Conservation (phyloP, 305 asterid genomes). For the Rubia tinctorum region DNA sequence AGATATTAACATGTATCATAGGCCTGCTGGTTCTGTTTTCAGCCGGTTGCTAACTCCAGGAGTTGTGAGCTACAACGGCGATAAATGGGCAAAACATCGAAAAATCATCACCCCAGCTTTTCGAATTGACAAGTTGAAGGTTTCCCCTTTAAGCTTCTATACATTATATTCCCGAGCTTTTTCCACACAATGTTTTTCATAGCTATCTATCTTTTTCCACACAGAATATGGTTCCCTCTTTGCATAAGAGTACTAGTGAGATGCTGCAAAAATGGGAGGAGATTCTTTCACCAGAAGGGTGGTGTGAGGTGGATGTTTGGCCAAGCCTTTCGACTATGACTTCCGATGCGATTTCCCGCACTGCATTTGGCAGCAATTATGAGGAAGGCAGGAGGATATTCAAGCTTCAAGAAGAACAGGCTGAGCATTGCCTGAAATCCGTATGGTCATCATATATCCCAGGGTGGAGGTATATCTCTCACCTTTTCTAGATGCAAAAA, state of each 20-base stretch:
- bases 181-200: background rate
- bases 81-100: conserved; percentile 16
- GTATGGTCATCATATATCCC: conserved; percentile 5
- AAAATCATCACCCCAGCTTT: conserved; percentile 12
- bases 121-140: conserved; percentile 17
- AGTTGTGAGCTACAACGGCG: background rate
- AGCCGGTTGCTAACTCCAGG: conserved; percentile 3
- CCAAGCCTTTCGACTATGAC: conserved; percentile 6
- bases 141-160: background rate
- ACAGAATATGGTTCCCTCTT: conserved; percentile 10
- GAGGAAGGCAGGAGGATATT: conserved; percentile 36
- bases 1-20: background rate
- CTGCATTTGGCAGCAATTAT: conserved; percentile 31
- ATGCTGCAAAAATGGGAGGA: conserved; percentile 27
- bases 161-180: no score
- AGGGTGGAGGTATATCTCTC: conserved; percentile 8
- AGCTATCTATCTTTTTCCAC: background rate
- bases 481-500: background rate
- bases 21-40: background rate
- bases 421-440: background rate
- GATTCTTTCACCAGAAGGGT: background rate
- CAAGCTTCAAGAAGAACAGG: conserved; percentile 30
- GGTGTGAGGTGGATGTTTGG: conserved; percentile 29
- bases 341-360: conserved; percentile 22
- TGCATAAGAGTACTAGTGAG: background rate